These are phyloP conservation scores for Aspergillus sp. DNA, from an alignment of 2,329 filamentous ascomycete genomes.

Conservation along the genomic window DNA sequence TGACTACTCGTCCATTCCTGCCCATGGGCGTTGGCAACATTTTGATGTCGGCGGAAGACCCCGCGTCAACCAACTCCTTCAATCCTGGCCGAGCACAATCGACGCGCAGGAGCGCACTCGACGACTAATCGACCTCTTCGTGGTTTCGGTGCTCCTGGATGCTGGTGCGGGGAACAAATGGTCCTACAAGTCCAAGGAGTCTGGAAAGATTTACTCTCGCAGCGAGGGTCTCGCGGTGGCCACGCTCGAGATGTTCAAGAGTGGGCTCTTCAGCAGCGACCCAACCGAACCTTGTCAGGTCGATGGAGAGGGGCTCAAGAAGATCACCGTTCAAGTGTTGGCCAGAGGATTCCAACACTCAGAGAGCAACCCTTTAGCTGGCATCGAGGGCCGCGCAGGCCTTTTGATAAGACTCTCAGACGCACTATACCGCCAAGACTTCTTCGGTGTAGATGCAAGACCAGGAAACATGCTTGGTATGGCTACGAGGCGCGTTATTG, in stretches of 20 bases:
- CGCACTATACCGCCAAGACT: slow-evolving; percentile 75
- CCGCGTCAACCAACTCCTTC: slow-evolving; percentile 52
- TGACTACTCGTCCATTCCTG: slow-evolving; percentile 72
- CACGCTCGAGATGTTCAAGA: slow-evolving; percentile 89
- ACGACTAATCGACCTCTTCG: slow-evolving; percentile 61
- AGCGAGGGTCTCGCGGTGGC: slow-evolving; percentile 85
- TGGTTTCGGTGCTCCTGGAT: slow-evolving; percentile 61
- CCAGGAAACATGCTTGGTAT: slow-evolving; percentile 93
- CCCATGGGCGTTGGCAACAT: slow-evolving; percentile 72
- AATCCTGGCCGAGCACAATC: slow-evolving; percentile 50
- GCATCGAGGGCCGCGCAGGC: slow-evolving; percentile 79
- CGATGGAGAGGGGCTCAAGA: slow-evolving; percentile 76
- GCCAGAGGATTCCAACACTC: slow-evolving; percentile 82
- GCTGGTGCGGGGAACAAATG: slow-evolving; percentile 85
- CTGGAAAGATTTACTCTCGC: slow-evolving; percentile 75
- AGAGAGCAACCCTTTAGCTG: slow-evolving; percentile 76
- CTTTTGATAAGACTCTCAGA: slow-evolving; percentile 73
- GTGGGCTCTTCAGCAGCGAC: slow-evolving; percentile 83
- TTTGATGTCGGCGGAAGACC: slow-evolving; percentile 60
- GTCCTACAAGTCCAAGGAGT: slow-evolving; percentile 90
- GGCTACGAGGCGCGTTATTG: slow-evolving; percentile 22
- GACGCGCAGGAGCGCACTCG: slow-evolving; percentile 55
- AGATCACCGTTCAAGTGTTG: slow-evolving; percentile 71
- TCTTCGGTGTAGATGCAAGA: slow-evolving; percentile 79
- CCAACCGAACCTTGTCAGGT: slow-evolving; percentile 81